Conservation (phyloP, 139 green algal genomes). For the Pseudopediastrum boryanum region DNA sequence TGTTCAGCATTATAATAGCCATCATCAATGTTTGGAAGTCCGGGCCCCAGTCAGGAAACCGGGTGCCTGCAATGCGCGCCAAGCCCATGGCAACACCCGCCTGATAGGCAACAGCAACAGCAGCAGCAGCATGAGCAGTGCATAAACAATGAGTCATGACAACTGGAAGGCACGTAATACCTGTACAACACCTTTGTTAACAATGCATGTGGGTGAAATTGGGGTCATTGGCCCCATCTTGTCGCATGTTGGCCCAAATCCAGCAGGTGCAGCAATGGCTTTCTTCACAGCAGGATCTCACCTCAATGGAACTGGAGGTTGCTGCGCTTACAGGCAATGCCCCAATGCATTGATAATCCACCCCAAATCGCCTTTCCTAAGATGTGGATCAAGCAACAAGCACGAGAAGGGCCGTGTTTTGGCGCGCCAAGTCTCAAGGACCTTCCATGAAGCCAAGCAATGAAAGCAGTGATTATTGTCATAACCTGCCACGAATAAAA, state of each 20-base stretch:
- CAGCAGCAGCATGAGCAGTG: background rate
- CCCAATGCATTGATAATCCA: no score
- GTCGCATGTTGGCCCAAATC: background rate
- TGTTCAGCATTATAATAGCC: conserved; percentile 84
- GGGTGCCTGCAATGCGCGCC: conserved; percentile 65
- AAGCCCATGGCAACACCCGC: conserved; percentile 88
- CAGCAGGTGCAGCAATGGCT: background rate
- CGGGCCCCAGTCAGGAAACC: conserved; percentile 76
- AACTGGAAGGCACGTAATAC: background rate
- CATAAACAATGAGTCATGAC: background rate
- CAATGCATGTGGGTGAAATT: no score
- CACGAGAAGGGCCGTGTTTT: no score
- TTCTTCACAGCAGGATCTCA: background rate
- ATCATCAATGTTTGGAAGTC: conserved; percentile 83
- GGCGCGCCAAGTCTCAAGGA: no score
- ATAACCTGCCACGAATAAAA: no score
- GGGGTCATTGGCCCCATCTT: background rate
- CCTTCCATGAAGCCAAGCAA: no score
- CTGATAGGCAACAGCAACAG: background rate
- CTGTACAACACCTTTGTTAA: background rate
- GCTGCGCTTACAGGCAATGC: no score
- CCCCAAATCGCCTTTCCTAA: no score
- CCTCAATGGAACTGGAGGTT: background rate
- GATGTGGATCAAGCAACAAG: no score
- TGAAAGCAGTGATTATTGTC: no score